These are phyloP conservation scores for Lactarius akahatsu DNA, from an alignment of 768 basidiomycete species.

Conservation along the genomic window DNA sequence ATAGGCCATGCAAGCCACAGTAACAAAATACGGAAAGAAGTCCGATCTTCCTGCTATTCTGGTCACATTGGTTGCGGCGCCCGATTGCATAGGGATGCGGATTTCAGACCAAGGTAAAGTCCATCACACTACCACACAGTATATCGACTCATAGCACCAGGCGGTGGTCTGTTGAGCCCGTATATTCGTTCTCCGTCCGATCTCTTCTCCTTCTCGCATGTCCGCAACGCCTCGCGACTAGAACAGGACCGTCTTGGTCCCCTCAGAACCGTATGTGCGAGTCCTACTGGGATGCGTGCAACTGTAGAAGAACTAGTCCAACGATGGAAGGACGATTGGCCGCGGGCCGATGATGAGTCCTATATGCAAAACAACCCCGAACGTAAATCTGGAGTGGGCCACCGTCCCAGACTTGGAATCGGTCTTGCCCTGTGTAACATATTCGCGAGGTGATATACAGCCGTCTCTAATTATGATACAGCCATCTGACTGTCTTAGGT, in stretches of 20 bases:
- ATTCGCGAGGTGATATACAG: conserved; percentile 59
- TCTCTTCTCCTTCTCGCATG: conserved; percentile 87
- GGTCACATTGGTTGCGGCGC: conserved; percentile 73
- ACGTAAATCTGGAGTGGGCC: conserved; percentile 45
- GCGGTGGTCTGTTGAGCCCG: conserved; percentile 63
- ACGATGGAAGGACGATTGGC: conserved; percentile 42
- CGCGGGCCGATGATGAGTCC: conserved; percentile 30
- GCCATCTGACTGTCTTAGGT: conserved; percentile 42
- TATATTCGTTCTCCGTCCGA: conserved; percentile 66
- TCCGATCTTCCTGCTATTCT: conserved; percentile 57
- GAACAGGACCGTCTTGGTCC: conserved; percentile 66
- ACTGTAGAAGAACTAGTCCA: conserved; percentile 80
- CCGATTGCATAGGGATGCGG: conserved; percentile 73
- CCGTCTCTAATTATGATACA: conserved; percentile 2
- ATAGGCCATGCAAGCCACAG: conserved; percentile 74
- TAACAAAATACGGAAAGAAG: conserved; percentile 46
- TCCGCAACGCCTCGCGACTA: conserved; percentile 71
- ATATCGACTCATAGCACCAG: conserved; percentile 39
- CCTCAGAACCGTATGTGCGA: conserved; percentile 59
- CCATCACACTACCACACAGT: not conserved
- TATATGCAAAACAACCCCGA: conserved; percentile 40
- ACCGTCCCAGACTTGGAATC: conserved; percentile 71
- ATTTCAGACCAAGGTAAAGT: conserved; percentile 84
- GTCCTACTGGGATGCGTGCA: conserved; percentile 63
- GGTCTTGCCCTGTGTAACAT: conserved; percentile 90